These are phyloP conservation scores for Neurospora sp. DNA, from an alignment of 495 filamentous ascomycete genomes.

Conservation along the genomic window DNA sequence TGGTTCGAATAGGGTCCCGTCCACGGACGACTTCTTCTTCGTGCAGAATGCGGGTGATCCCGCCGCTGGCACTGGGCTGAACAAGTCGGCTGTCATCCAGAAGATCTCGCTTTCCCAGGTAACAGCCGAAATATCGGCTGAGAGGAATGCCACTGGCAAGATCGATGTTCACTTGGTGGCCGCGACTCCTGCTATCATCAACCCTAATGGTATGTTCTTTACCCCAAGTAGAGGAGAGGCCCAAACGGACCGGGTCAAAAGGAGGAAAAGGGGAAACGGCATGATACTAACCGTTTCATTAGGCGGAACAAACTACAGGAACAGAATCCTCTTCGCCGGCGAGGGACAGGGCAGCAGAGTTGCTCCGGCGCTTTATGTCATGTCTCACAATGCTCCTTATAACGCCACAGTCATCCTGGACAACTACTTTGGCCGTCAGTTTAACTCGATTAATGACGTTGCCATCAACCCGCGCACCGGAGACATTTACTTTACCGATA, in stretches of 20 bases:
- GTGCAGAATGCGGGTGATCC: slow-evolving; percentile 39
- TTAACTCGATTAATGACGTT: slow-evolving; percentile 53
- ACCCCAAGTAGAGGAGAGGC: neutral
- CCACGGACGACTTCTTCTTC: slow-evolving; percentile 43
- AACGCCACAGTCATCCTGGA: slow-evolving; percentile 41
- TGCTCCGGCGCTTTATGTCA: slow-evolving; percentile 31
- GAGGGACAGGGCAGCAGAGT: slow-evolving; percentile 37
- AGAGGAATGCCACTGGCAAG: slow-evolving; percentile 30
- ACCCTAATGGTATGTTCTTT: slow-evolving; percentile 35
- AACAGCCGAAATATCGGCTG: slow-evolving; percentile 23
- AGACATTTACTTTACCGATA: slow-evolving; percentile 55
- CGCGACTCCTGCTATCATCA: slow-evolving; percentile 29
- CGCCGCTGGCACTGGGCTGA: slow-evolving; percentile 36
- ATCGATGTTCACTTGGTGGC: slow-evolving; percentile 29
- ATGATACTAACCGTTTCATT: neutral
- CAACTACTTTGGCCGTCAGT: slow-evolving; percentile 47
- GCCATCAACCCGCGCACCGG: slow-evolving; percentile 40
- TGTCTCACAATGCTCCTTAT: slow-evolving; percentile 39
- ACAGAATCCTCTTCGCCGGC: slow-evolving; percentile 32
- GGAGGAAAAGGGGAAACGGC: neutral
- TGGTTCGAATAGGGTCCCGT: slow-evolving; percentile 20
- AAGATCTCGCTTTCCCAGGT: slow-evolving; percentile 38
- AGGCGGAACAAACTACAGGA: slow-evolving; percentile 41
- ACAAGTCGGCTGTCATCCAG: slow-evolving; percentile 39
- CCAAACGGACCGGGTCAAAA: too few species aligned